These are phyloP conservation scores for Albifimbria verrucaria DNA, from an alignment of 2,329 filamentous ascomycete genomes.

Conservation along the genomic window DNA sequence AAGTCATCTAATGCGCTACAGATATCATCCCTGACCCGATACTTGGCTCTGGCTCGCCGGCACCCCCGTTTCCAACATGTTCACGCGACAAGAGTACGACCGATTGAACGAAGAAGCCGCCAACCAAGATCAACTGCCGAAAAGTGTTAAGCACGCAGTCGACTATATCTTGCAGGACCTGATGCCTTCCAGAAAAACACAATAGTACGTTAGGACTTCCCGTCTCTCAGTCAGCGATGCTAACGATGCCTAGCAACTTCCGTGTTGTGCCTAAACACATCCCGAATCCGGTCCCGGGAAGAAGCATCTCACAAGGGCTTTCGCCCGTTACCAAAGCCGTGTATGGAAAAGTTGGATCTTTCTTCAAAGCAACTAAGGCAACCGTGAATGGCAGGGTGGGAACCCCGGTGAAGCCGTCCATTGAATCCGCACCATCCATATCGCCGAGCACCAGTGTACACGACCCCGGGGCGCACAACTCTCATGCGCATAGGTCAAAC, in stretches of 20 bases:
- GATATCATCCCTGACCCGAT: slow-evolving; percentile 65
- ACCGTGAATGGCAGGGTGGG: slow-evolving; percentile 33
- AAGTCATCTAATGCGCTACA: slow-evolving; percentile 28
- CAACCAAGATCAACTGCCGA: slow-evolving; percentile 54
- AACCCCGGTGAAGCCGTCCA: slow-evolving; percentile 14
- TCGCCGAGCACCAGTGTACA: slow-evolving; percentile 11
- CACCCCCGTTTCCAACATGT: slow-evolving; percentile 47
- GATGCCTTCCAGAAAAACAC: slow-evolving; percentile 65
- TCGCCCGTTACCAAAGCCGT: slow-evolving; percentile 44
- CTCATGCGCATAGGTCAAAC: slow-evolving; percentile 30
- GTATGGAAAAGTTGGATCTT: slow-evolving; percentile 37
- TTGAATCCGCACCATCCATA: slow-evolving; percentile 15
- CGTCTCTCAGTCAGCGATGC: slow-evolving; percentile 5
- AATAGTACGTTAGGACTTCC: slow-evolving; percentile 51
- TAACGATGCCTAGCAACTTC: slow-evolving; percentile 50
- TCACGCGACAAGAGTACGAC: slow-evolving; percentile 56
- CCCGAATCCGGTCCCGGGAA: slow-evolving; percentile 15
- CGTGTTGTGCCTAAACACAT: slow-evolving; percentile 22
- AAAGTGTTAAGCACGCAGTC: slow-evolving; percentile 67
- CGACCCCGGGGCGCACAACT: slow-evolving; percentile 14
- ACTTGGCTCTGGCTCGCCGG: slow-evolving; percentile 53
- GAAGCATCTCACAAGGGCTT: slow-evolving; percentile 37
- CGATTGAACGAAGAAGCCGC: slow-evolving; percentile 69
- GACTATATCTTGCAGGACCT: slow-evolving; percentile 74
- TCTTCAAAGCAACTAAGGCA: slow-evolving; percentile 36